These are phyloP conservation scores for Pseudisothecium myosuroides DNA, from an alignment of 225 moss, liverwort and hornwort genomes.

Conservation along the genomic window DNA sequence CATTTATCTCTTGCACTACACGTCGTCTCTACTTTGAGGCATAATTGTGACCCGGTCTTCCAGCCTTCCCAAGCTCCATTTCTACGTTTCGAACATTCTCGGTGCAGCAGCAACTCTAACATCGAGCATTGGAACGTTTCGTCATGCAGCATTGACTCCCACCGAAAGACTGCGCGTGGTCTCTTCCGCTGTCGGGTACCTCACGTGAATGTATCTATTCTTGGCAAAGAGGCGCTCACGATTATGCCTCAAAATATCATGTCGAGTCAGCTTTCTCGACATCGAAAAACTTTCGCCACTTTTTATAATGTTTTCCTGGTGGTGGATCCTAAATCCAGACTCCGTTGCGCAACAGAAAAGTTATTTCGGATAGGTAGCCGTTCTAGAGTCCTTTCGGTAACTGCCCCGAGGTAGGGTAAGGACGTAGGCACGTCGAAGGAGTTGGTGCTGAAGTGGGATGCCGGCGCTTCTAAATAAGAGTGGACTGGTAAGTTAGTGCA, in stretches of 20 bases:
- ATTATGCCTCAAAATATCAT: background rate
- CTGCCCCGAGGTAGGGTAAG: background rate
- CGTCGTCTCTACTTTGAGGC: background rate
- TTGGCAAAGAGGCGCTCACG: background rate
- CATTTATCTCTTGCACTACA: background rate
- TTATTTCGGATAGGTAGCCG: constrained; percentile 2
- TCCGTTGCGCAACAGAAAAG: background rate
- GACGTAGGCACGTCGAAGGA: background rate
- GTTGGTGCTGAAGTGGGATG: background rate
- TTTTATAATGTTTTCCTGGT: background rate
- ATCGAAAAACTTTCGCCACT: background rate
- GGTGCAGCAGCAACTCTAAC: background rate
- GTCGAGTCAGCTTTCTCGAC: background rate
- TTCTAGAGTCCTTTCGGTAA: background rate
- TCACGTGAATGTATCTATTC: background rate
- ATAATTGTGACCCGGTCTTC: background rate
- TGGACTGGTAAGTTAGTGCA: background rate
- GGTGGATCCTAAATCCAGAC: background rate
- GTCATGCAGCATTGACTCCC: background rate
- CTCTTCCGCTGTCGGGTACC: background rate
- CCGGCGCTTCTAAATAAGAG: background rate
- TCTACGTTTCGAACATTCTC: background rate
- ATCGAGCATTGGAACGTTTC: background rate
- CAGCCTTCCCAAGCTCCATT: background rate
- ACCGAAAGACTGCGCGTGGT: background rate